Evolutionary conservation across 345 rosid species (phyloP), one percentile per base, ranked within the genome.

Genomic region (Camelina sativa): DNA sequence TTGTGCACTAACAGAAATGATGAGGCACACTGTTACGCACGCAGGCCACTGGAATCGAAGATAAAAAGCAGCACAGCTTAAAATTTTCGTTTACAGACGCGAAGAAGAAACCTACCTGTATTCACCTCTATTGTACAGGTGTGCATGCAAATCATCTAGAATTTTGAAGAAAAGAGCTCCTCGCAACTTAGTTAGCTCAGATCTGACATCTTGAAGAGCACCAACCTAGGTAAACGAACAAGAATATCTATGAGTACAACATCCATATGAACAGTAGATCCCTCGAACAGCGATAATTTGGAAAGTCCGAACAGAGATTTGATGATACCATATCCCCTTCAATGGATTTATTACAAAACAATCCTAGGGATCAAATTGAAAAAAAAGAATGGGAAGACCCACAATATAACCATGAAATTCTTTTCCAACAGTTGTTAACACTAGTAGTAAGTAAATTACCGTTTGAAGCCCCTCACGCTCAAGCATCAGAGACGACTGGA

Each of bases 401-500:
- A 71, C 50, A 56, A 34, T 34, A 34, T 67, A 66, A 62, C 53
- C 65, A 72, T 72, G 54, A 67, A 8, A 60, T 51, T 53, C 58
- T 66, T 59, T 66, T 67, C 53, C 54, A 58, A 20, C 53, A 66
- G 6, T 44, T 35, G 57, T 66, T 59, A 44, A 30, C 6, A 43
- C 7, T 22, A 58, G 32, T 35, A 52, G 72, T 55, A 40, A 69
- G 71, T 61, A 76, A 68, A 83, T 66, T 85, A 91, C 98, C 83
- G 85, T 84, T 83, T 91, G 97, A 80, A 94, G 97, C 74, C 98
- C 97, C 83, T 94, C 97, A 64, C 97, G 86, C 84, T 94, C 97
- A 71, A 94, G 98, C 98, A 94, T 91, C 82, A 90, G 63, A 62
- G 89, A 62, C 34, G 96, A 94, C 63, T 90, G 97, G 74, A 82